Evolutionary conservation across 2,329 filamentous ascomycete species (phyloP), one percentile per base, ranked within the genome.

Genomic region (Cadophora luteo-olivacea): DNA sequence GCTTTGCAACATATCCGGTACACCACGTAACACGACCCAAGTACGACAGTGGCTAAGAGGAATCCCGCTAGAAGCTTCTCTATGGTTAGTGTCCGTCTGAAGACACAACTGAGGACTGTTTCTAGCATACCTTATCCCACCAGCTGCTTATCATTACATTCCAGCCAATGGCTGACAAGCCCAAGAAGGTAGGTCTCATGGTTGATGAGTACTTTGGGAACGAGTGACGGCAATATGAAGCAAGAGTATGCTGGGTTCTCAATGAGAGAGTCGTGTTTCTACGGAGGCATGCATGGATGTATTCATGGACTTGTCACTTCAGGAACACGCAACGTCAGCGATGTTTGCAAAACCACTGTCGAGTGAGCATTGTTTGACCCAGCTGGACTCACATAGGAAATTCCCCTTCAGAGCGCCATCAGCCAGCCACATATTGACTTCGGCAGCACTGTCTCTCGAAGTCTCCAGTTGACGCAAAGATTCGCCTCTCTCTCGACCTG

Each of bases 41-140:
- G 41, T 3, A 49, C 58, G 41, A 61, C 58, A 19, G n/a, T 61
- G 9, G 38, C 38, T 2, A 61, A 36, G 36, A 61, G 24, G n/a
- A 61, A 25, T 25, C n/a, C 58, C 3, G 36, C 58, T 6, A 48
- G 25, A 14, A 64, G 32, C 61, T 54, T 16, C n/a, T 14, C 38
- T 41, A 1, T 65, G 19, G 51, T 58, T 45, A 65, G 33, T 52
- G 45, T 24, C 25, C 14, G 9, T n/a, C 6, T 9, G 4, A 48
- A 32, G 36, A n/a, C 22, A 32, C n/a, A 54, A 57, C 5, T 8
- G n/a, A 32, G 9, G 12, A n/a, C 19, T 24, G 22, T 8, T 14
- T 22, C n/a, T 19, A 14, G 12, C 57, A 9, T 22, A 67, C 63
- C 36, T 55, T 48, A 58, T 65, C 52, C 63, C 63, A 65, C 63